Evolutionary conservation across 768 basidiomycete genomes (phyloP).

Genomic region (Suillus sp.): DNA sequence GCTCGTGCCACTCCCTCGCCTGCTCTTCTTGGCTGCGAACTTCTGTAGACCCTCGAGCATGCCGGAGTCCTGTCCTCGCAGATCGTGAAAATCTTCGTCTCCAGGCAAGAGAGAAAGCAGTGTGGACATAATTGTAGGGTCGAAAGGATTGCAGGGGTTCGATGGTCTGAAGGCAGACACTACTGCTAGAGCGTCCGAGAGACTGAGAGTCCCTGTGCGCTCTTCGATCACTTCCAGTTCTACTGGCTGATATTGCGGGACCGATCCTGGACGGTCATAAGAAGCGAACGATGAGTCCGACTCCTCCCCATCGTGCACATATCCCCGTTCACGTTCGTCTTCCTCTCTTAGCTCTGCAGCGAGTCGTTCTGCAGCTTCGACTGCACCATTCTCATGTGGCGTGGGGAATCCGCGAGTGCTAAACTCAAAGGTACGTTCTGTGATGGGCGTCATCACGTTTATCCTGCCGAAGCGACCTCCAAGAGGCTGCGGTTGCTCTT

Average conservation of each 20-base stretch:
- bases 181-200: conserved; percentile 63
- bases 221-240: conserved; percentile 48
- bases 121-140: conserved; percentile 59
- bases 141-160: conserved; percentile 90
- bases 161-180: conserved; percentile 69
- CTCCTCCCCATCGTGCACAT: conserved; percentile 17
- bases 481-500: conserved; percentile 46
- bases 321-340: conserved; percentile 21
- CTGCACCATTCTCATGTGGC: conserved; percentile 45
- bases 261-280: conserved; percentile 14
- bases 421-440: conserved; percentile 90
- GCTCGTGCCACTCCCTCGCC: conserved; percentile 31
- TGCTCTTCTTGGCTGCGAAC: conserved; percentile 52
- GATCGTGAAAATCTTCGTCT: conserved; percentile 64
- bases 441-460: conserved; percentile 97
- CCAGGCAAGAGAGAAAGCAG: conserved; percentile 65
- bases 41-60: conserved; percentile 74
- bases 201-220: conserved; percentile 62
- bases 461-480: conserved; percentile 81
- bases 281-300: conserved; percentile 16
- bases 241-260: conserved; percentile 27
- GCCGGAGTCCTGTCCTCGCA: conserved; percentile 53
- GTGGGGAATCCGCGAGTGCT: conserved; percentile 52
- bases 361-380: conserved; percentile 50
- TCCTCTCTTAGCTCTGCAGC: conserved; percentile 42